Percentiles rank a stretch among this genome's conserved stretches.
These are phyloP conservation scores for Alternaria incomplexa DNA, from an alignment of 2,329 filamentous ascomycete species.

Conservation along the genomic window DNA sequence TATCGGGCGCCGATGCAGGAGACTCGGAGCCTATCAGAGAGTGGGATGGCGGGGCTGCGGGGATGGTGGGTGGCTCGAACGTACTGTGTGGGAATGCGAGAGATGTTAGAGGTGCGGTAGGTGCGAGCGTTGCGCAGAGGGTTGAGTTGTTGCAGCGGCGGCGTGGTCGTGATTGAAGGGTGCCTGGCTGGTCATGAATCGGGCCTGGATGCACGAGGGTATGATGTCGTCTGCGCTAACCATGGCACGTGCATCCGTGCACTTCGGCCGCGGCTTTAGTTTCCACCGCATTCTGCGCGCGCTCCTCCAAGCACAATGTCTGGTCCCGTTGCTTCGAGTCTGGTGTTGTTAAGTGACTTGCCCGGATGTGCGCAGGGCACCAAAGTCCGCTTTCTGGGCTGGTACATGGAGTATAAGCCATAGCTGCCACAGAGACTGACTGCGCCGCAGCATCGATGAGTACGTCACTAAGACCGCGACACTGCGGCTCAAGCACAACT, in stretches of 20 bases:
- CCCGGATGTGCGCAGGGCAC: constrained; percentile 59
- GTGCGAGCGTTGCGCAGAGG: neutral
- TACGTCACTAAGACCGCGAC: constrained; percentile 65
- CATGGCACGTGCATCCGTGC: constrained; percentile 26
- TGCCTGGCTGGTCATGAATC: constrained; percentile 26
- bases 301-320: constrained; percentile 28
- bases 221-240: constrained; percentile 35
- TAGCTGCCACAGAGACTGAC: constrained; percentile 13
- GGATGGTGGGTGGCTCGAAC: constrained; percentile 15
- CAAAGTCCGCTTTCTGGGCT: constrained; percentile 93
- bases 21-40: constrained; percentile 17
- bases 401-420: constrained; percentile 62
- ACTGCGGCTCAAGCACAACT: constrained; percentile 72
- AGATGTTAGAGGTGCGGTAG: neutral
- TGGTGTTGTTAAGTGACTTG: constrained; percentile 58
- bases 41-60: constrained; percentile 26
- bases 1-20: neutral
- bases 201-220: constrained; percentile 24
- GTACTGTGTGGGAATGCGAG: constrained; percentile 8
- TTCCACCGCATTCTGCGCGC: constrained; percentile 14
- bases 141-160: constrained; percentile 13
- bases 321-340: constrained; percentile 61
- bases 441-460: constrained; percentile 59
- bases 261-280: constrained; percentile 13
- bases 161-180: constrained; percentile 18